Conservation (phyloP, 1,139 yeast genomes). For the Geotrichum bryndzae region DNA sequence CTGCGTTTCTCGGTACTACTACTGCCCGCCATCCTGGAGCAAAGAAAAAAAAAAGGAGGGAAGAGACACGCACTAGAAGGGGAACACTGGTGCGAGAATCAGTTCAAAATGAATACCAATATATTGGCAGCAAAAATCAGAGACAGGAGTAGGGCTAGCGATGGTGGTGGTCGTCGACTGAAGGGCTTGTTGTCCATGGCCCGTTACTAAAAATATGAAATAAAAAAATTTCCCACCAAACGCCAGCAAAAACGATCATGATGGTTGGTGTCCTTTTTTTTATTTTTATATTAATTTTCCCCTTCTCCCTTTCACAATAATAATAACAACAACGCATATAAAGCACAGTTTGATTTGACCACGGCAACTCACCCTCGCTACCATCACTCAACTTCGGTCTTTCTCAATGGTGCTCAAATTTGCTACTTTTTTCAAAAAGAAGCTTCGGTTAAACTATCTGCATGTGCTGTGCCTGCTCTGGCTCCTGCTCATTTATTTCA, state of each 20-base stretch:
- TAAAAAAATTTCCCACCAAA: background rate
- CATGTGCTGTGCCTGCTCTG: slow-evolving; percentile 37
- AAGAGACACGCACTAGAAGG: background rate
- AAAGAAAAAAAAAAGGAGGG: background rate
- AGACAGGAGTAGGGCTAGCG: background rate
- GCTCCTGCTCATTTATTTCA: slow-evolving; percentile 49
- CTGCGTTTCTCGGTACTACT: slow-evolving; percentile 4
- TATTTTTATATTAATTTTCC: background rate
- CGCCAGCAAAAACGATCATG: background rate
- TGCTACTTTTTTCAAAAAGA: background rate
- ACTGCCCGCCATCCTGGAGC: background rate
- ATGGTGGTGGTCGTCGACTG: background rate
- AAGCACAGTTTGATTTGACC: background rate
- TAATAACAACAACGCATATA: no score
- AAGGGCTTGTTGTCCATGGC: background rate
- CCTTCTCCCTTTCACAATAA: background rate
- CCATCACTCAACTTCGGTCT: background rate
- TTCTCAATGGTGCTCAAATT: background rate
- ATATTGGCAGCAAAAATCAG: no score
- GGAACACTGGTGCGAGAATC: background rate
- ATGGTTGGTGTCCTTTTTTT: background rate
- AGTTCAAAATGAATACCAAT: background rate
- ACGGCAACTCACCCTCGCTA: background rate
- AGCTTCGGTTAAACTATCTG: slow-evolving; percentile 2
- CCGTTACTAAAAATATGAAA: background rate